A percentile compares a stretch with the other conserved stretches of the same genome.
Evolutionary conservation across 768 basidiomycete species (phyloP).

Genomic region (Hygrophorus russula): DNA sequence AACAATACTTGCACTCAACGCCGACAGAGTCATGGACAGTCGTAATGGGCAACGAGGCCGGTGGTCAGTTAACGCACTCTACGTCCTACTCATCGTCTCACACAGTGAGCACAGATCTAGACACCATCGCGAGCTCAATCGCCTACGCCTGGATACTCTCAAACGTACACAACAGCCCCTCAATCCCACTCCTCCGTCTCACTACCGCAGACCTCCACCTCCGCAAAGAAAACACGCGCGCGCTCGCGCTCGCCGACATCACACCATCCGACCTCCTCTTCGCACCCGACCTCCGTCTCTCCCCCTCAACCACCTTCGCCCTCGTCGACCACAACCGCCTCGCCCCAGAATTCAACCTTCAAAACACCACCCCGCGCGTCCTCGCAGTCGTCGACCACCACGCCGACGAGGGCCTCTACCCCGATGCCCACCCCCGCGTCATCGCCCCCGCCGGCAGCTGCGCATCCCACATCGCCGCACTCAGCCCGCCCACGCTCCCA

Average conservation of each 20-base stretch:
- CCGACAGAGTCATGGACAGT: constrained; percentile 68
- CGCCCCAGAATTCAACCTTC: constrained; percentile 25
- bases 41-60: constrained; percentile 94
- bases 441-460: constrained; percentile 72
- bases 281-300: constrained; percentile 48
- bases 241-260: constrained; percentile 51
- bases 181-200: constrained; percentile 67
- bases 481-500: constrained; percentile 31
- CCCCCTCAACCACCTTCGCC: constrained; percentile 52
- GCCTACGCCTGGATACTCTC: constrained; percentile 72
- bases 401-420: constrained; percentile 67
- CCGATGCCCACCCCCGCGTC: constrained; percentile 52
- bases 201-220: constrained; percentile 57
- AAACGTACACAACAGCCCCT: constrained; percentile 36
- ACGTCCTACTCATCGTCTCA: background rate
- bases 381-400: constrained; percentile 86
- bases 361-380: constrained; percentile 39
- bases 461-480: constrained; percentile 38
- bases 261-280: constrained; percentile 49
- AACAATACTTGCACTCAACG: constrained; percentile 42
- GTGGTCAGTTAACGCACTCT: constrained; percentile 63
- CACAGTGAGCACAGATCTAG: constrained; percentile 55
- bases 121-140: constrained; percentile 78
- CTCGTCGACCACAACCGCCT: constrained; percentile 91
- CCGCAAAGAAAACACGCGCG: constrained; percentile 81